Evolutionary conservation across 176 grass and related monocot species (phyloP), one percentile per base, ranked within the genome.

Genomic region (Raddia distichophylla): DNA sequence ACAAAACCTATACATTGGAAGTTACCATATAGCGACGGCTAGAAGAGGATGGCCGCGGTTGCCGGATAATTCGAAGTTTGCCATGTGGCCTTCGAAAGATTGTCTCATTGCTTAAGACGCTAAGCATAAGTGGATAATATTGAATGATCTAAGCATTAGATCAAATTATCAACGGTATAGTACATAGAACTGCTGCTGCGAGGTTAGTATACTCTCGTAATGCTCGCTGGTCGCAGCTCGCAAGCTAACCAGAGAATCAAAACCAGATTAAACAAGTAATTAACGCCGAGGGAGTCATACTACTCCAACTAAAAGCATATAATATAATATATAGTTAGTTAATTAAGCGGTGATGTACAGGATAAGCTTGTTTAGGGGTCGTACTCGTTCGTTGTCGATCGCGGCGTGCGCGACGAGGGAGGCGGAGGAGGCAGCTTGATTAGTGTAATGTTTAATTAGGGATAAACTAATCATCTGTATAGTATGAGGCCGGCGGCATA

Each of bases 351-450:
- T 9, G 55, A 57, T 19, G 55, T 2, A 57, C 17, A 57, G 55
- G 55, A 19, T 71, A 81, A 71, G 44, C 9, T 81, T 81, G 54
- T 81, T 81, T 81, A 60, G 22, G 55, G 19, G 42, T 12, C n/a
- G 14, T 17, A 55, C 1, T 3, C 42, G 53, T 60, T 8, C 20
- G 43, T 32, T 60, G 19, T 70, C 54, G 53, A 57, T 60, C 54
- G 43, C 55, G 18, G 79, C 22, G 18, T 11, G 34, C 3, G 18
- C 64, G 12, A 8, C 12, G 61, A 66, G 8, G 51, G 42, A 66
- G 8, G 51, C 40, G 65, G 8, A 2, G 65, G 37, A 40, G 37
- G 37, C 37, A 40, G 37, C 4, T 40, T 40, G 37, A 40, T 40
- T 40, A 2, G 4, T 40, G 37, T 27, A 27, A 27, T 27, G 37